A percentile compares a stretch with the other conserved stretches of the same genome.
Conservation (phyloP, 2,329 filamentous ascomycete genomes). For the Trichoderma sp. region DNA sequence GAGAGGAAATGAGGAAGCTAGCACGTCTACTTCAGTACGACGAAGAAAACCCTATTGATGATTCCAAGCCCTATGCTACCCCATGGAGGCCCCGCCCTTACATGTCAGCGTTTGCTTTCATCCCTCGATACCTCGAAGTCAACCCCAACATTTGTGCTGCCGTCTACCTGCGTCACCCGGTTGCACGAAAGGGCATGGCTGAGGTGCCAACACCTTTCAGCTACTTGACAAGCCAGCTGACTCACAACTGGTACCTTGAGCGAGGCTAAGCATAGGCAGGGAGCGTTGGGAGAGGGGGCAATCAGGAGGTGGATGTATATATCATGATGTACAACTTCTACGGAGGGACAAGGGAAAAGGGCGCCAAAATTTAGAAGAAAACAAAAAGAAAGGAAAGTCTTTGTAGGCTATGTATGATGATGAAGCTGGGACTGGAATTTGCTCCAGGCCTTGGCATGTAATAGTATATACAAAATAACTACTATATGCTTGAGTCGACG, state of each 20-base stretch:
- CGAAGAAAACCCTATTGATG: constrained; percentile 76
- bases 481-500: not conserved
- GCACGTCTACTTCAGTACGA: constrained; percentile 63
- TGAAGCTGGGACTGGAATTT: constrained; percentile 9
- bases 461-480: constrained; percentile 27
- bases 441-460: constrained; percentile 15
- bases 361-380: not conserved
- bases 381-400: not conserved
- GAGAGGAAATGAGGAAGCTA: constrained; percentile 59
- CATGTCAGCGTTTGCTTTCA: constrained; percentile 92
- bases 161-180: constrained; percentile 92
- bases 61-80: constrained; percentile 80
- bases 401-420: constrained; percentile 28
- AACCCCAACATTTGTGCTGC: constrained; percentile 97
- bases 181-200: constrained; percentile 77
- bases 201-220: constrained; percentile 86
- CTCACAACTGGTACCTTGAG: constrained; percentile 92
- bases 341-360: not conserved
- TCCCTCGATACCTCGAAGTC: constrained; percentile 93
- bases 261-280: constrained; percentile 60
- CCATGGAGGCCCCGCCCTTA: constrained; percentile 87
- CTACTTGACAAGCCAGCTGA: constrained; percentile 71
- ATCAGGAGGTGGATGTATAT: not conserved
- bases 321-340: constrained; percentile 12
- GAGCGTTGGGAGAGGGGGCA: not conserved